These are phyloP conservation scores for Sorghum bicolor DNA, from an alignment of 176 grass and related monocot genomes.

Conservation along the genomic window DNA sequence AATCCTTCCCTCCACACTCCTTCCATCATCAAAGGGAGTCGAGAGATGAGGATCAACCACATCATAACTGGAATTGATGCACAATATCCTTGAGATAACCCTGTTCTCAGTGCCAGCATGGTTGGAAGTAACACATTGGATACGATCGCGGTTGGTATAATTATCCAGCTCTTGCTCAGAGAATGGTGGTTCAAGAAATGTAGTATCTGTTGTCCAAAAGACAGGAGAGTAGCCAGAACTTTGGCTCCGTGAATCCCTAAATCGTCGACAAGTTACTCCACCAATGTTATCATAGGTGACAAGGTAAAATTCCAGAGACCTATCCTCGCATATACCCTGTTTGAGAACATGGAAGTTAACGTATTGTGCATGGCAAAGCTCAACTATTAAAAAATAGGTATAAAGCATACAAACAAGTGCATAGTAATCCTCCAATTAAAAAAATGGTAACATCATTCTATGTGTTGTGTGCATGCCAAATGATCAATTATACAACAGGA, in stretches of 20 bases:
- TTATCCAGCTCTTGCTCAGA: constrained; percentile 61
- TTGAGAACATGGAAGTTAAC: constrained; percentile 30
- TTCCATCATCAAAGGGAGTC: constrained; percentile 38
- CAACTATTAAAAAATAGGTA: neutral
- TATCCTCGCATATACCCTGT: constrained; percentile 82
- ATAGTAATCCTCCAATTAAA: neutral
- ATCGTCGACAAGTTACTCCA: constrained; percentile 77
- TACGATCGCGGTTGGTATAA: constrained; percentile 54
- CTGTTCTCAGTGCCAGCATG: neutral
- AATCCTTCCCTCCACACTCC: constrained; percentile 76
- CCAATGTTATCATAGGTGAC: constrained; percentile 81
- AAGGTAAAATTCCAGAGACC: constrained; percentile 78
- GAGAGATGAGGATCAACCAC: constrained; percentile 52
- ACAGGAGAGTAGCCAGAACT: constrained; percentile 68
- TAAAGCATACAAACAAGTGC: neutral
- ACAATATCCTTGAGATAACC: constrained; percentile 62
- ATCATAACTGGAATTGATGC: constrained; percentile 75
- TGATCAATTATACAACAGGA: neutral
- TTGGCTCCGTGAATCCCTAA: constrained; percentile 48
- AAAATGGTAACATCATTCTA: neutral
- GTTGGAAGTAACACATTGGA: constrained; percentile 21
- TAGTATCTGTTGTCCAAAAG: constrained; percentile 80
- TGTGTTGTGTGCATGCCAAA: neutral
- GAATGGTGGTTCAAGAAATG: constrained; percentile 83
- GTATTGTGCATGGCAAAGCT: neutral